These are phyloP conservation scores for Phoma sp. DNA, from an alignment of 2,329 filamentous ascomycete genomes.

Conservation along the genomic window DNA sequence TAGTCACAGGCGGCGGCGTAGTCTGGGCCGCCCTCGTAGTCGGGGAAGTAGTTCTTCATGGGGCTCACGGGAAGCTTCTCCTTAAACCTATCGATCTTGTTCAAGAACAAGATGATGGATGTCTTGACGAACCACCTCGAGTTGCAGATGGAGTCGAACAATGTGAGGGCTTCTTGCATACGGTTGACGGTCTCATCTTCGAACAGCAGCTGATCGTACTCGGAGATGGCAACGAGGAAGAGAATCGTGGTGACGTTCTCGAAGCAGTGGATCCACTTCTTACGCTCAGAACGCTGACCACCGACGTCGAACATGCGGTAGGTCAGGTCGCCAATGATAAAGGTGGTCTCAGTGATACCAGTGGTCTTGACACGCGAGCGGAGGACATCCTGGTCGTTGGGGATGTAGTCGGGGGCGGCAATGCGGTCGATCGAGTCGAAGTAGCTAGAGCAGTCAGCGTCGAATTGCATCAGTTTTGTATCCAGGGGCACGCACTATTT, in stretches of 20 bases:
- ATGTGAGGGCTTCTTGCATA: slow-evolving; percentile 74
- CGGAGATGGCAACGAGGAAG: slow-evolving; percentile 94
- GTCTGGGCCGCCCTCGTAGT: slow-evolving; percentile 87
- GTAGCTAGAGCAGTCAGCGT: slow-evolving; percentile 66
- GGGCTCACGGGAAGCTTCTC: slow-evolving; percentile 75
- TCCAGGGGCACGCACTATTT: slow-evolving; percentile 74
- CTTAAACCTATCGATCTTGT: slow-evolving; percentile 78
- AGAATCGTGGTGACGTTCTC: slow-evolving; percentile 97
- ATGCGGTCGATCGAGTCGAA: slow-evolving; percentile 95
- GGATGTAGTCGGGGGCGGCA: slow-evolving; percentile 88
- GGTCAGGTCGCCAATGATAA: slow-evolving; percentile 91
- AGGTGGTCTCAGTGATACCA: slow-evolving; percentile 95
- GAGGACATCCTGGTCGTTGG: slow-evolving; percentile 93
- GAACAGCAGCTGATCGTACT: slow-evolving; percentile 95
- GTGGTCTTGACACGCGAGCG: slow-evolving; percentile 97
- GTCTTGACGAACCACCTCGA: slow-evolving; percentile 76
- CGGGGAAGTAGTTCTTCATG: slow-evolving; percentile 78
- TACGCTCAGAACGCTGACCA: slow-evolving; percentile 92
- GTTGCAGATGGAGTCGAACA: slow-evolving; percentile 77
- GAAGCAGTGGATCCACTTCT: slow-evolving; percentile 99
- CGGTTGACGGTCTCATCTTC: slow-evolving; percentile 88
- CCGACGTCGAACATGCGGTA: slow-evolving; percentile 98
- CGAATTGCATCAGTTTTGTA: background rate
- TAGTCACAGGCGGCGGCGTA: slow-evolving; percentile 97
- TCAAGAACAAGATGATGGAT: slow-evolving; percentile 74